Conservation (phyloP, 345 rosid genomes). For the Brassica incana region DNA sequence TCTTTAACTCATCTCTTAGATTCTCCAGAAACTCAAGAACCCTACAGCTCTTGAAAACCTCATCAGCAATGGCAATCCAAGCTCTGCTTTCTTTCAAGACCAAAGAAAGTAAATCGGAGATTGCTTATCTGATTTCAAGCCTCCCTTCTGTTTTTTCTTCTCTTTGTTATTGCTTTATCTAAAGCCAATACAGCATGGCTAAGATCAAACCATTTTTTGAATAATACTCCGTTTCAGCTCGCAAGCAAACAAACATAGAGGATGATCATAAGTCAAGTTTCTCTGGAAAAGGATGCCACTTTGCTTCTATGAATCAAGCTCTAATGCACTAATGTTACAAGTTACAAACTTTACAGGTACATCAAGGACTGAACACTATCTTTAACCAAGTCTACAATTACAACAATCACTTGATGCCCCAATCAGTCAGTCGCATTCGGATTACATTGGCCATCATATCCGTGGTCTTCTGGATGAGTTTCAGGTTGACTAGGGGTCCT, state of each 20-base stretch:
- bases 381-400: conserved; percentile 30
- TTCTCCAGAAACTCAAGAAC: no score
- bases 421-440: not conserved
- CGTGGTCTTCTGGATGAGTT: conserved; percentile 19
- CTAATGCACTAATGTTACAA: conserved; percentile 27
- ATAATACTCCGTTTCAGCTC: no score
- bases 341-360: conserved; percentile 23
- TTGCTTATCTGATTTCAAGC: no score
- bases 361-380: not conserved
- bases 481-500: conserved; percentile 9
- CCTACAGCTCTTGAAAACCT: no score
- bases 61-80: no score
- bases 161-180: not conserved
- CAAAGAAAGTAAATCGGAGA: not conserved
- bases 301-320: conserved; percentile 11
- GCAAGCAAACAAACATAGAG: not conserved
- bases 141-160: not conserved
- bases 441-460: not conserved
- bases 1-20: no score
- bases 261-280: not conserved
- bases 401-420: conserved; percentile 25
- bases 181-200: not conserved
- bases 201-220: not conserved
- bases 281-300: not conserved
- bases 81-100: not conserved